phyloP scores from a whole-genome alignment of 129 eudicot genomes.

The carrot (Daucus carota) region DH1_v3.0 NC_030384.2:32490001-32490500 shows the following conservation, averaged over 20 bases:
- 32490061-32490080: conserved; percentile 89
- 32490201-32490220: conserved; percentile 82
- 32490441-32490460: conserved; percentile 73
- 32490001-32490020: conserved; percentile 85
- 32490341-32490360: conserved; percentile 47
- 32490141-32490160: conserved; percentile 85
- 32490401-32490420: conserved; percentile 91
- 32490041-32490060: conserved; percentile 89
- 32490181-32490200: conserved; percentile 82
- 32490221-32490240: conserved; percentile 91
- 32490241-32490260: conserved; percentile 74
- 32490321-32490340: conserved; percentile 73
- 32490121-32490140: conserved; percentile 88
- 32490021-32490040: conserved; percentile 85
- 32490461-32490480: conserved; percentile 88
- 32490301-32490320: conserved; percentile 89
- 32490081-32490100: conserved; percentile 87
- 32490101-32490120: conserved; percentile 90
- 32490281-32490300: conserved; percentile 56
- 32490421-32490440: conserved; percentile 80
- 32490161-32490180: conserved; percentile 88
- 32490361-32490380: conserved; percentile 50
- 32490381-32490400: conserved; percentile 91
- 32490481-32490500: conserved; percentile 83
- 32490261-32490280: conserved; percentile 83